phyloP scores from a whole-genome alignment of 495 filamentous ascomycete species.

The Lasiosphaeriaceae sp. region DNA sequence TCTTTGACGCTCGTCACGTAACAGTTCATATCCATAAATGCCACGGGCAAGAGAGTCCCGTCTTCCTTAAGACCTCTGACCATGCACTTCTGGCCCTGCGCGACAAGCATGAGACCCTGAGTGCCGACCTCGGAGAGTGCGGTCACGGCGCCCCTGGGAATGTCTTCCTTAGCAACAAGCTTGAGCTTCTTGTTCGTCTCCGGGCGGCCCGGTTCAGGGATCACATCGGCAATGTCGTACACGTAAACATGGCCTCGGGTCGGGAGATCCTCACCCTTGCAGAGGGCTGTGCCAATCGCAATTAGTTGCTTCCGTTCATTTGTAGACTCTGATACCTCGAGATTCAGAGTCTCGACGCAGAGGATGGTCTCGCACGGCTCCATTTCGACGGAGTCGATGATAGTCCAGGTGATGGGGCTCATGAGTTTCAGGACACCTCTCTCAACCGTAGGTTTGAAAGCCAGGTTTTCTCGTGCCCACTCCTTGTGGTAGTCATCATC shows the following conservation, averaged over 20 bases:
- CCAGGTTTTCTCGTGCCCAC: constrained; percentile 62
- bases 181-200: constrained; percentile 83
- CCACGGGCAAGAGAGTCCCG: constrained; percentile 82
- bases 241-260: constrained; percentile 84
- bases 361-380: constrained; percentile 72
- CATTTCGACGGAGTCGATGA: constrained; percentile 70
- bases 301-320: constrained; percentile 78
- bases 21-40: constrained; percentile 97
- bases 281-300: constrained; percentile 77
- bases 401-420: constrained; percentile 66
- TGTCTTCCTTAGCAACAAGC: constrained; percentile 80
- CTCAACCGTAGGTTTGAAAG: constrained; percentile 64
- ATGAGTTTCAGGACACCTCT: constrained; percentile 69
- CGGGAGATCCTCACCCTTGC: constrained; percentile 83
- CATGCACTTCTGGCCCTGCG: constrained; percentile 96
- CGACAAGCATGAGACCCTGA: constrained; percentile 84
- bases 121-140: constrained; percentile 83
- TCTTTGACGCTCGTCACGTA: constrained; percentile 81
- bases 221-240: constrained; percentile 85
- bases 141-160: constrained; percentile 86
- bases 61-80: constrained; percentile 95
- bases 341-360: constrained; percentile 74
- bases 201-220: constrained; percentile 78
- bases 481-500: constrained; percentile 79
- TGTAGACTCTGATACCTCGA: constrained; percentile 87